These are phyloP conservation scores for Colletotrichum neosansevieriae DNA, from an alignment of 2,329 filamentous ascomycete genomes.

Conservation along the genomic window DNA sequence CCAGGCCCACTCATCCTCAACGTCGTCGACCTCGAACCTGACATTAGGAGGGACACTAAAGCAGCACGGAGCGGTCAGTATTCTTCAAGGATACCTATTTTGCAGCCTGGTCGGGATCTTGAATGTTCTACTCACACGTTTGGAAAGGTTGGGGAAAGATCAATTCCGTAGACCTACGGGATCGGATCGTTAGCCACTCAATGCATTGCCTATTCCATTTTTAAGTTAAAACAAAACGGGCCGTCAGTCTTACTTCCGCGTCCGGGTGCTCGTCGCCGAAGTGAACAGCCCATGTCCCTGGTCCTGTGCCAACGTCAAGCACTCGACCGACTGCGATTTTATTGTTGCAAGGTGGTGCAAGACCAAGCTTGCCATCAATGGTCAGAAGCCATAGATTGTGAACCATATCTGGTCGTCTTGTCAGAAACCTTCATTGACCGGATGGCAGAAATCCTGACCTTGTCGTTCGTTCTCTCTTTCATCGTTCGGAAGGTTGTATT, in stretches of 20 bases:
- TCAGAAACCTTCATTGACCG: background rate
- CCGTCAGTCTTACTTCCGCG: constrained; percentile 43
- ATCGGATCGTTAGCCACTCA: too few species aligned
- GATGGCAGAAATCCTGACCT: background rate
- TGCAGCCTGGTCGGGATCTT: background rate
- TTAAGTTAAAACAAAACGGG: too few species aligned
- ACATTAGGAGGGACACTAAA: constrained; percentile 56
- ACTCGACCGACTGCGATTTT: constrained; percentile 42
- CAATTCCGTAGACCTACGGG: constrained; percentile 44
- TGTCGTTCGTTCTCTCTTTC: constrained; percentile 47
- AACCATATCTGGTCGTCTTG: constrained; percentile 47
- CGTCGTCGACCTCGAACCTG: constrained; percentile 55
- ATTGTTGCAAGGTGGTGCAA: constrained; percentile 42
- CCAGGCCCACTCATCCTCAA: constrained; percentile 50
- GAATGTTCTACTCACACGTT: constrained; percentile 43
- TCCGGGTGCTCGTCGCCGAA: constrained; percentile 47
- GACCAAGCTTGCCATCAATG: constrained; percentile 47
- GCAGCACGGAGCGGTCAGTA: too few species aligned
- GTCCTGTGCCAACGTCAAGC: constrained; percentile 28
- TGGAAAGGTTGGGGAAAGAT: constrained; percentile 50
- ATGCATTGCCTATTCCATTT: too few species aligned
- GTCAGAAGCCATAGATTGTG: constrained; percentile 51
- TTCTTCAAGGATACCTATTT: background rate
- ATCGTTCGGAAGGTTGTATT: constrained; percentile 45
- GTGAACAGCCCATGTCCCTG: constrained; percentile 19